Conservation (phyloP, 495 filamentous ascomycete genomes). For the Aspergillus cristatus region DNA sequence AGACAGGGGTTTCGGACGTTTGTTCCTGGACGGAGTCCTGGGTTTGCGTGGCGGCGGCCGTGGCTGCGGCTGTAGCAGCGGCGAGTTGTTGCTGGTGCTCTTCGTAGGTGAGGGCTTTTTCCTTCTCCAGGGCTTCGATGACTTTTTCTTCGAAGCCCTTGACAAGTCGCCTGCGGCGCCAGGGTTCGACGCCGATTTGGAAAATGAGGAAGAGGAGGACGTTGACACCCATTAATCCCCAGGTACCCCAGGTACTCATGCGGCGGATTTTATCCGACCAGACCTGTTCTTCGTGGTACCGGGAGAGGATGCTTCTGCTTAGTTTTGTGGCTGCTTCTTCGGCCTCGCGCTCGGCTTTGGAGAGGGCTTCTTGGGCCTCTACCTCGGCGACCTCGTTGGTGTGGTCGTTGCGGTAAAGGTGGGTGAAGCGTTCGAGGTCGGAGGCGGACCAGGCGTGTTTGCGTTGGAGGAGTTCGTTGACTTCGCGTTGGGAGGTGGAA, state of each 20-base stretch:
- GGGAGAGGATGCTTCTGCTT: slow-evolving; percentile 68
- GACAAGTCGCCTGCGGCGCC: slow-evolving; percentile 72
- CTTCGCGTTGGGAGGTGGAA: slow-evolving; percentile 84
- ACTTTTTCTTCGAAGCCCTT: slow-evolving; percentile 72
- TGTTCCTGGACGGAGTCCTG: background rate
- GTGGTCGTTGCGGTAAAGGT: slow-evolving; percentile 85
- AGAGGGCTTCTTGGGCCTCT: slow-evolving; percentile 60
- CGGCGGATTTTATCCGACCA: slow-evolving; percentile 96
- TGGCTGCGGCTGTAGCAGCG: background rate
- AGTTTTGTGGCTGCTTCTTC: slow-evolving; percentile 66
- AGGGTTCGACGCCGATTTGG: slow-evolving; percentile 91
- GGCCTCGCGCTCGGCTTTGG: slow-evolving; percentile 64
- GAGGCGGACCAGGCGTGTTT: slow-evolving; percentile 83
- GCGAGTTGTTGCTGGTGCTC: slow-evolving; percentile 6
- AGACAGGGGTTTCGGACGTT: slow-evolving; percentile 4
- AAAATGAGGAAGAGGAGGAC: slow-evolving; percentile 80
- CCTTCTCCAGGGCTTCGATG: slow-evolving; percentile 69
- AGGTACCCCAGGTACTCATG: slow-evolving; percentile 96
- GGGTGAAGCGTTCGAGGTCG: slow-evolving; percentile 92
- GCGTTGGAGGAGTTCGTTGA: slow-evolving; percentile 84
- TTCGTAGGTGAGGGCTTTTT: slow-evolving; percentile 33
- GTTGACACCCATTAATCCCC: slow-evolving; percentile 96
- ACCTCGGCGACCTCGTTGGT: slow-evolving; percentile 81
- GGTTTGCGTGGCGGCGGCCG: background rate
- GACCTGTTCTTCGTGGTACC: slow-evolving; percentile 98